phyloP scores from a whole-genome alignment of 352 stramenopile species.

The Globisporangium spiculum region DNA sequence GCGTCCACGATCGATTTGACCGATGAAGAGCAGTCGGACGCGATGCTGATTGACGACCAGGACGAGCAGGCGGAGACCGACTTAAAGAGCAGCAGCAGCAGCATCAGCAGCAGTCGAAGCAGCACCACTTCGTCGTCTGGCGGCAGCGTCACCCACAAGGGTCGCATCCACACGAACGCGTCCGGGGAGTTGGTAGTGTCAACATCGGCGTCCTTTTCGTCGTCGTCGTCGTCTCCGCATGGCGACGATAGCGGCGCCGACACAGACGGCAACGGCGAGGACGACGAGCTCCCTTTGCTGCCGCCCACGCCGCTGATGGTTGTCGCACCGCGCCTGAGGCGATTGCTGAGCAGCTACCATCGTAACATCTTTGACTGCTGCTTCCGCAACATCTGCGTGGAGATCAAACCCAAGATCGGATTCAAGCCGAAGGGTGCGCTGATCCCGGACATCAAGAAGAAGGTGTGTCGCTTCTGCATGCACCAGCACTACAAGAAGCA shows the following conservation, averaged over 20 bases:
- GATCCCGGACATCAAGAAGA: slow-evolving; percentile 54
- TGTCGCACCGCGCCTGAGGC: slow-evolving; percentile 17
- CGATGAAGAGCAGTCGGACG: slow-evolving; percentile 31
- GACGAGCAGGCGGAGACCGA: not conserved
- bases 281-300: slow-evolving; percentile 22
- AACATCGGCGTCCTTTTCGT: not conserved
- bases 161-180: not conserved
- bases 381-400: slow-evolving; percentile 84
- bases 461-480: slow-evolving; percentile 85
- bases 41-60: slow-evolving; percentile 9
- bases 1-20: slow-evolving; percentile 30
- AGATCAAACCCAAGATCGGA: slow-evolving; percentile 87
- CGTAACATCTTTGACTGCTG: slow-evolving; percentile 82
- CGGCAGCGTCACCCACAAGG: not conserved
- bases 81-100: not conserved
- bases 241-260: slow-evolving; percentile 12
- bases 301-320: slow-evolving; percentile 5
- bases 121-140: not conserved
- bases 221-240: not conserved
- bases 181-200: not conserved
- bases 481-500: slow-evolving; percentile 85
- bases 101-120: not conserved
- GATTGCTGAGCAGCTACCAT: slow-evolving; percentile 34
- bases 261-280: slow-evolving; percentile 13
- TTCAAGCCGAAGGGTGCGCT: slow-evolving; percentile 65